A percentile compares a stretch with the other conserved stretches of the same genome.
Conservation (phyloP, 495 filamentous ascomycete genomes). For the Rhypophila decipiens region DNA sequence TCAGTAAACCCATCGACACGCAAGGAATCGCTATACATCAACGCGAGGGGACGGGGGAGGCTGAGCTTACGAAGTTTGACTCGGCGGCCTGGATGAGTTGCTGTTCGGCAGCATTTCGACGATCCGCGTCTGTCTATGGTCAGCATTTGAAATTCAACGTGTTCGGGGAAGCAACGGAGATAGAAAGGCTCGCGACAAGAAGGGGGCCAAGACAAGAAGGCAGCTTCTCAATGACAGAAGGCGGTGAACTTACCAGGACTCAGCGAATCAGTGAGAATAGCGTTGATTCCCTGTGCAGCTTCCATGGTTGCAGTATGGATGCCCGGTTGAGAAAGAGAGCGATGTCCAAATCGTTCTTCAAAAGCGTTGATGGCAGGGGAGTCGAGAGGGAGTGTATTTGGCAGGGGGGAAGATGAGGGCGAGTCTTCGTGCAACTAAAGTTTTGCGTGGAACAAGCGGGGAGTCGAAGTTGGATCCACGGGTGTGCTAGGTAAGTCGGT, state of each 20-base stretch:
- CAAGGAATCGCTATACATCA: not conserved
- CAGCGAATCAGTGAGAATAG: conserved; percentile 84
- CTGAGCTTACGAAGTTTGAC: conserved; percentile 79
- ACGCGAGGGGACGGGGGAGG: not conserved
- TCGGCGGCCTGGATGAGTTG: conserved; percentile 89
- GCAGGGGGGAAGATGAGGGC: conserved; percentile 24
- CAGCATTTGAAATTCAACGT: conserved; percentile 10
- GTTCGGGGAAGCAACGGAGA: too few relatives aligned
- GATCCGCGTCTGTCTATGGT: conserved; percentile 62
- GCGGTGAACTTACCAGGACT: conserved; percentile 63
- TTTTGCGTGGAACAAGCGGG: conserved; percentile 34
- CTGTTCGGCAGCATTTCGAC: conserved; percentile 85
- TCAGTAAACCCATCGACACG: conserved; percentile 3
- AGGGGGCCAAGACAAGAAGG: conserved; percentile 1
- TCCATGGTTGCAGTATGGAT: conserved; percentile 35
- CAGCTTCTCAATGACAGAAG: not conserved
- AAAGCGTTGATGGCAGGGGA: conserved; percentile 16
- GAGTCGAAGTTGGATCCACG: conserved; percentile 21
- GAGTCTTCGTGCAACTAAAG: conserved; percentile 25
- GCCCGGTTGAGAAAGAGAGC: conserved; percentile 8
- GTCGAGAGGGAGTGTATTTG: conserved; percentile 17
- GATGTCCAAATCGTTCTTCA: conserved; percentile 13
- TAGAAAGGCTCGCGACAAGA: conserved; percentile 5
- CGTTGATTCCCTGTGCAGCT: conserved; percentile 47
- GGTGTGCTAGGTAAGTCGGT: conserved; percentile 19